These are phyloP conservation scores for Aureobasidium sp. DNA, from an alignment of 2,329 filamentous ascomycete species.

Conservation along the genomic window DNA sequence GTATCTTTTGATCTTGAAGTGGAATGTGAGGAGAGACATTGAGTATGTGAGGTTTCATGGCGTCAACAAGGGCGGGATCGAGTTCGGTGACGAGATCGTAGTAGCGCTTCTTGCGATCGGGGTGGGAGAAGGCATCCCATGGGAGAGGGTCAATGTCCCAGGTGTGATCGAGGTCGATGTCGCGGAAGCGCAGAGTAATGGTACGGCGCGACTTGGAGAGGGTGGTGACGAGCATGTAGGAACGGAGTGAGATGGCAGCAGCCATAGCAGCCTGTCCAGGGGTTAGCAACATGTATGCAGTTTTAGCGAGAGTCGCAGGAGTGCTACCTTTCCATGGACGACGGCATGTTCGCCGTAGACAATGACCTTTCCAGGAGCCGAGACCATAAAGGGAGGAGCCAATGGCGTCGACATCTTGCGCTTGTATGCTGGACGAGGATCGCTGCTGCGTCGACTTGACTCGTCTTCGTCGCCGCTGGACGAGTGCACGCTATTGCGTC, in stretches of 20 bases:
- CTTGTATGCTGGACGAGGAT: neutral
- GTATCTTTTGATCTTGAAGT: conserved; percentile 72
- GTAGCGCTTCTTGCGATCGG: conserved; percentile 88
- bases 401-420: conserved; percentile 16
- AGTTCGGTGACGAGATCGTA: conserved; percentile 75
- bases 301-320: neutral
- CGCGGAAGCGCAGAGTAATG: conserved; percentile 80
- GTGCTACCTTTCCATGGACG: conserved; percentile 81
- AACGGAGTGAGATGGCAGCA: conserved; percentile 87
- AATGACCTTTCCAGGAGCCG: conserved; percentile 95
- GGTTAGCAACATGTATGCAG: neutral
- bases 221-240: conserved; percentile 91
- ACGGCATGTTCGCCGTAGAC: conserved; percentile 97
- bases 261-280: conserved; percentile 71
- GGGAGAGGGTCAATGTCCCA: conserved; percentile 93
- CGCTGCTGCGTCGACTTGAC: neutral
- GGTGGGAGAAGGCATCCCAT: conserved; percentile 73
- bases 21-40: conserved; percentile 60
- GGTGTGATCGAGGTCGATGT: conserved; percentile 81
- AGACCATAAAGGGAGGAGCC: conserved; percentile 75
- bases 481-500: neutral
- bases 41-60: conserved; percentile 71
- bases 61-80: conserved; percentile 72
- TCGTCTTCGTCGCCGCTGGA: conserved; percentile 1
- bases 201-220: conserved; percentile 87